phyloP scores from a whole-genome alignment of 257 asterid genomes.

The Solanum corneliomulleri region DNA sequence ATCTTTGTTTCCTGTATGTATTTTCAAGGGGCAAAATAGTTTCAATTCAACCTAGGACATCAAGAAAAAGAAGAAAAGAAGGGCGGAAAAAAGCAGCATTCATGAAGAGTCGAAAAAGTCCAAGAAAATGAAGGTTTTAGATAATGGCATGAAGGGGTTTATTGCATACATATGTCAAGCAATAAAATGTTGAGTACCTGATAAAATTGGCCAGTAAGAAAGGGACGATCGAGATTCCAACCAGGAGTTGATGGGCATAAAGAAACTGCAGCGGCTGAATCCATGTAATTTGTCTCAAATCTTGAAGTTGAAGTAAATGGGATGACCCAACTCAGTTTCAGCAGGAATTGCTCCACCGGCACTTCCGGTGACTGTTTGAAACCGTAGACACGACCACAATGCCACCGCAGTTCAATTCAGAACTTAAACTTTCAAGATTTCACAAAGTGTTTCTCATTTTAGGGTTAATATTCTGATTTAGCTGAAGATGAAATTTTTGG shows the following conservation, averaged over 20 bases:
- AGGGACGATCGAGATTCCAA: conserved; percentile 79
- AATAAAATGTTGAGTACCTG: conserved; percentile 22
- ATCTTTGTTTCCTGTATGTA: conserved; percentile 35
- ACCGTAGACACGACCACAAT: not conserved
- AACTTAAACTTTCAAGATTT: not conserved
- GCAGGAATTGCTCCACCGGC: not conserved
- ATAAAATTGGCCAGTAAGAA: conserved; percentile 63
- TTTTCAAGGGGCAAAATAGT: not conserved
- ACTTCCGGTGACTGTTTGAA: not conserved
- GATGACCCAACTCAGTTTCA: not conserved
- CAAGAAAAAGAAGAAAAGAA: not conserved
- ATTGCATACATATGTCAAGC: not conserved
- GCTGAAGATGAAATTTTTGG: not conserved
- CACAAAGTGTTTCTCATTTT: not conserved
- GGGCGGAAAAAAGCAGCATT: not conserved
- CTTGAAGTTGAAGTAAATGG: not conserved
- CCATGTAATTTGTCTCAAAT: conserved; percentile 21
- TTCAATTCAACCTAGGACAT: not conserved
- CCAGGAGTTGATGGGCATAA: conserved; percentile 43
- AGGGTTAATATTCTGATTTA: not conserved
- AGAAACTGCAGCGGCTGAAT: conserved; percentile 17
- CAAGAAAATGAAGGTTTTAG: not conserved
- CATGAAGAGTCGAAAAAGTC: not conserved
- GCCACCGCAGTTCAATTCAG: not conserved
- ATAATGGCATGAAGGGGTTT: not conserved